Percentiles rank a stretch among this genome's conserved stretches.
phyloP scores from a whole-genome alignment of 192 early-diverging fungal genomes.

The Backusella morwellensis region DNA sequence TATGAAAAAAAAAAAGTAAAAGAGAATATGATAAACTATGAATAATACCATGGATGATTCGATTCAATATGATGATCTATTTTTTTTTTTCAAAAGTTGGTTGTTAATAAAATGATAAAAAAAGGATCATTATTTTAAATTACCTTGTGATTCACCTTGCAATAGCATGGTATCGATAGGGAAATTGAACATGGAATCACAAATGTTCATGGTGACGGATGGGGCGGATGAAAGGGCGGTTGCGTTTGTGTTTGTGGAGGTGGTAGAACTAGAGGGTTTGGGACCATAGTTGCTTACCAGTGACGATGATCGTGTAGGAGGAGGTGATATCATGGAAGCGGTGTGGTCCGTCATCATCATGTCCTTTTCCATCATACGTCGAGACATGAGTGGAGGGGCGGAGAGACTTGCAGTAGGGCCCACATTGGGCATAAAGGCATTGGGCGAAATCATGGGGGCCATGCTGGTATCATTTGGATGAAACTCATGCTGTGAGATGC shows the following conservation, averaged over 20 bases:
- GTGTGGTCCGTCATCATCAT: conserved; percentile 1
- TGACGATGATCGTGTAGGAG: not conserved
- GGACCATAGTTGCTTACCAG: not conserved
- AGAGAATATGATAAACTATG: not conserved
- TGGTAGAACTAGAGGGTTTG: conserved; percentile 3
- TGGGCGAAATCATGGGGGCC: not conserved
- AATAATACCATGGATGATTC: not conserved
- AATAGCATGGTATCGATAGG: conserved; percentile 1
- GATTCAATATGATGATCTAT: conserved; percentile 6
- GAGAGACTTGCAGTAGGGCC: not conserved
- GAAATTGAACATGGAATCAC: conserved; percentile 2
- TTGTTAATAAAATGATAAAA: not conserved
- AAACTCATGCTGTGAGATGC: not conserved
- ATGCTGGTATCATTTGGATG: not conserved
- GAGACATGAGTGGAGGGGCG: not conserved
- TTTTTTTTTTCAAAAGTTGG: not conserved
- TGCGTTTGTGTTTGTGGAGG: not conserved
- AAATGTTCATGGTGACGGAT: not conserved
- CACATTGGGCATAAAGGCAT: not conserved
- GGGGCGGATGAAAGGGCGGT: not conserved
- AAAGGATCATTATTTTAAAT: not conserved
- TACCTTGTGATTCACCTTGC: conserved; percentile 8
- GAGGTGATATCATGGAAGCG: not conserved
- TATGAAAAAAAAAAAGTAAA: not conserved
- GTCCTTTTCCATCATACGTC: not conserved